phyloP scores from a whole-genome alignment of 73 alveolate species.

The Paramecium biaurelia region DNA sequence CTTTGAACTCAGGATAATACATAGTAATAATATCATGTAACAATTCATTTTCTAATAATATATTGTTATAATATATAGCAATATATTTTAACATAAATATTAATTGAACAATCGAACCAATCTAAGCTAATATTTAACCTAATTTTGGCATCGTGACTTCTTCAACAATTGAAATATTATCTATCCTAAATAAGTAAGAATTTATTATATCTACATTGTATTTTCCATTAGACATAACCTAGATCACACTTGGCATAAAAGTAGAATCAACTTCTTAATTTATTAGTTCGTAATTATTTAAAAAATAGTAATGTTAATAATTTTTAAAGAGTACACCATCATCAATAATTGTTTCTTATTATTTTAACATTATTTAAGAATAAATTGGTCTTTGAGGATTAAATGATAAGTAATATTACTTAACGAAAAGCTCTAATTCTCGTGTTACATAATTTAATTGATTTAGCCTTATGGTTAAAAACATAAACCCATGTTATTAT shows the following conservation, averaged over 20 bases:
- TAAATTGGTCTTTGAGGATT: neutral
- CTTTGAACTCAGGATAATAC: neutral
- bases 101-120: neutral
- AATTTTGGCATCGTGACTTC: slow-evolving; percentile 13
- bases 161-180: neutral
- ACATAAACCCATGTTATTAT: neutral
- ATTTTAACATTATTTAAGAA: neutral
- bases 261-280: neutral
- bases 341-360: neutral
- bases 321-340: neutral
- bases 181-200: neutral
- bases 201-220: neutral
- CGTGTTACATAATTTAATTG: neutral
- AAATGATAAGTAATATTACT: neutral
- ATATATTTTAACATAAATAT: neutral
- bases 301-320: neutral
- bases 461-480: neutral
- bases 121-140: slow-evolving; percentile 18
- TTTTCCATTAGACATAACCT: neutral
- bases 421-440: neutral
- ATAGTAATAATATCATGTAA: neutral
- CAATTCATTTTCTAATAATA: neutral
- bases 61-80: neutral
- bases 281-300: neutral
- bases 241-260: neutral